These are phyloP conservation scores for Diaporthe amygdali DNA, from an alignment of 2,329 filamentous ascomycete genomes.

Conservation along the genomic window DNA sequence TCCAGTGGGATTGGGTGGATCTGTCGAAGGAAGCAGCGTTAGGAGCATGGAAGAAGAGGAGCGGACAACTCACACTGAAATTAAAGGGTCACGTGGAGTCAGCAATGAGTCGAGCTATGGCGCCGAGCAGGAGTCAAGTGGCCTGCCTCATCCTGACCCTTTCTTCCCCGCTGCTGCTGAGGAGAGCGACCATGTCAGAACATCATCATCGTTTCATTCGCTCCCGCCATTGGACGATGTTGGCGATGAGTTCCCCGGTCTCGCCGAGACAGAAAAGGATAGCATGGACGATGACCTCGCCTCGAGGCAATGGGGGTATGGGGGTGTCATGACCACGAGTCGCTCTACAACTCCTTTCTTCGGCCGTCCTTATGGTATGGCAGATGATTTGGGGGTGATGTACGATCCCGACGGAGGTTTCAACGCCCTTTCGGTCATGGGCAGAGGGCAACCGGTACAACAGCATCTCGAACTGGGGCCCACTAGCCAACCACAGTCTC, in stretches of 20 bases:
- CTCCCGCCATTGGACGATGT: neutral
- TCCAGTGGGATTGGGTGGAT: slow-evolving; percentile 25
- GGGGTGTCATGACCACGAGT: slow-evolving; percentile 22
- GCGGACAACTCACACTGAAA: neutral
- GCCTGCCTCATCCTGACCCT: slow-evolving; percentile 8
- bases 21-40: slow-evolving; percentile 14
- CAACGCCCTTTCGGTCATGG: neutral
- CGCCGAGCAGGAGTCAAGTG: slow-evolving; percentile 7
- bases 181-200: slow-evolving; percentile 7
- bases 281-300: slow-evolving; percentile 7
- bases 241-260: neutral
- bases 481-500: slow-evolving; percentile 45
- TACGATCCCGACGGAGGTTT: slow-evolving; percentile 1
- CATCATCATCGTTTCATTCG: neutral
- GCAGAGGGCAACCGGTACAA: slow-evolving; percentile 15
- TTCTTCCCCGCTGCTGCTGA: slow-evolving; percentile 10
- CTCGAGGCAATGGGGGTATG: neutral
- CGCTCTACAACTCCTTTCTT: slow-evolving; percentile 26
- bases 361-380: slow-evolving; percentile 6
- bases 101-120: slow-evolving; percentile 29
- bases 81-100: slow-evolving; percentile 34
- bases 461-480: slow-evolving; percentile 23
- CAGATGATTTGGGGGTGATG: slow-evolving; percentile 8
- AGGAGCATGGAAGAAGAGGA: slow-evolving; percentile 32
- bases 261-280: neutral